Evolutionary conservation across 2,329 filamentous ascomycete species (phyloP), one percentile per base, ranked within the genome.

Genomic region (Fusarium sacchari): DNA sequence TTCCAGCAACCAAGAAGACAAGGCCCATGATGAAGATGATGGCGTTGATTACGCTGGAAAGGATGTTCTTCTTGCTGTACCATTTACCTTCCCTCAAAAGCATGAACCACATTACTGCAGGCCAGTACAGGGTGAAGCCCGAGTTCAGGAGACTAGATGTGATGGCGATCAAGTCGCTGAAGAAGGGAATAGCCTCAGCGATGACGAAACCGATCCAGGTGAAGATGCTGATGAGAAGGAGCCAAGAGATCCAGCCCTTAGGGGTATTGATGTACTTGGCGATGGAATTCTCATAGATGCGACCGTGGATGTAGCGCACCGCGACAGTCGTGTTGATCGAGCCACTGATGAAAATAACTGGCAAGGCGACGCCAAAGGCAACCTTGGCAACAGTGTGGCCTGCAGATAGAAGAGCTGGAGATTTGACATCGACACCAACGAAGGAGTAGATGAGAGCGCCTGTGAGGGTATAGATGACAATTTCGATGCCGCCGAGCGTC

Each of bases 161-260:
- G 73, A 87, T 84, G 46, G 84, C 83, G 15, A 94, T 83, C 47
- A 94, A 82, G 47, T 92, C 86, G 67, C 88, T 89, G 82, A 94
- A 95, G 78, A 91, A 90, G 2, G 93, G 93, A 55, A 94, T 91
- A 1, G 90, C 88, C 76, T 92, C 89, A 86, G 90, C 90, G 22
- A 92, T 61, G 14, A 91, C 58, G 10, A 76, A 77, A 9, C 75
- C 75, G 1, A 77, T 30, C 64, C 72, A 66, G 83, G 91, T 94
- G 39, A 91, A 80, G 44, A 80, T 72, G 2, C 86, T 80, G 42
- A 89, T 87, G 24, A 94, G 87, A 5, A 72, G 82, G 6, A 90
- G 76, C 92, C 92, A 93, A 5, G 82, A 81, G 53, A 80, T 69
- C 83, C 83, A 84, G 10, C 83, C 77, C 28, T 72, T 74, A 1